These are phyloP conservation scores for Cystofilobasidium bisporidii DNA, from an alignment of 768 basidiomycete species.

Conservation along the genomic window DNA sequence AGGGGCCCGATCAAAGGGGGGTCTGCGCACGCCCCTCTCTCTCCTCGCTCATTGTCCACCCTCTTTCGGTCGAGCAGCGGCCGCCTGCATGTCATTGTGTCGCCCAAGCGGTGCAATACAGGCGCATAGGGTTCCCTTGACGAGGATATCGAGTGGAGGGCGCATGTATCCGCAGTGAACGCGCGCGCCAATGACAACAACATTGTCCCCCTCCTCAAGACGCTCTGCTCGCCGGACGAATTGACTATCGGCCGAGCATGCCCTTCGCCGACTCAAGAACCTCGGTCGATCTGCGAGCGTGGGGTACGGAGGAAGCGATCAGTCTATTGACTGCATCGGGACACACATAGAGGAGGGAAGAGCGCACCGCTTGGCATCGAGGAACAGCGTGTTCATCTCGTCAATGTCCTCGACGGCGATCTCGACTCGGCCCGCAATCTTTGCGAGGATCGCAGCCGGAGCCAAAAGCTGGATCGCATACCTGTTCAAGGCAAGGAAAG, in stretches of 20 bases:
- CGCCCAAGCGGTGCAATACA: too few species aligned
- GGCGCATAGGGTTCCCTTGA: too few species aligned
- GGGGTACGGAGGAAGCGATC: too few species aligned
- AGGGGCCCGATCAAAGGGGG: neutral
- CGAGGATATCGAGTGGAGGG: too few species aligned
- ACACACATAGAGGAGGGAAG: neutral
- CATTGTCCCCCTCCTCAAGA: neutral
- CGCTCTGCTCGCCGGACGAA: too few species aligned
- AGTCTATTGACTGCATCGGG: too few species aligned
- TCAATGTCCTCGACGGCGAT: constrained; percentile 79
- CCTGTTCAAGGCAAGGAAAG: constrained; percentile 41
- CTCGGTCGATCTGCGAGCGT: constrained; percentile 18
- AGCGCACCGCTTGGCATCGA: constrained; percentile 62
- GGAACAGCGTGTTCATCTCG: constrained; percentile 89
- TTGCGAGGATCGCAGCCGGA: constrained; percentile 78
- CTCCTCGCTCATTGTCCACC: too few species aligned
- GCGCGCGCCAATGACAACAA: neutral
- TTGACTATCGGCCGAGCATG: constrained; percentile 21
- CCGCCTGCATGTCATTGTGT: too few species aligned
- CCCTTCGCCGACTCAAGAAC: constrained; percentile 18
- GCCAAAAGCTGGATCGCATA: constrained; percentile 85
- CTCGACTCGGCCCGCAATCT: constrained; percentile 63
- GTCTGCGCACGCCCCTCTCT: neutral
- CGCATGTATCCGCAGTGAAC: neutral
- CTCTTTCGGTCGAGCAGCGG: neutral